Evolutionary conservation across 2,329 filamentous ascomycete genomes (phyloP).

Genomic region (Dothideomycetes sp.): DNA sequence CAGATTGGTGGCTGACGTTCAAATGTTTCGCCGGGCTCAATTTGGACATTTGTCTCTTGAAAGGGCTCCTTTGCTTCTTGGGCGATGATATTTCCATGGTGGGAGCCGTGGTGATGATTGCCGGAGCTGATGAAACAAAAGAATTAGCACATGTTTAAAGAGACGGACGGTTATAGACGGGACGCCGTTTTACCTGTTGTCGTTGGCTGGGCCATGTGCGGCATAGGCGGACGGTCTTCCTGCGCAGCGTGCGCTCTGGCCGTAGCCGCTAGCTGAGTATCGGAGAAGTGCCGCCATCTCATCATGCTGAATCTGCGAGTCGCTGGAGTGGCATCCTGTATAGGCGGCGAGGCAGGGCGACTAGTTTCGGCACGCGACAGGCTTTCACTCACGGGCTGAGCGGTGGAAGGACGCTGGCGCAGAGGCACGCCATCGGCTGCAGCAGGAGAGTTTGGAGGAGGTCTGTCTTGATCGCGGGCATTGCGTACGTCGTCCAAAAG

Average conservation of each 20-base stretch:
- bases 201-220: constrained; percentile 25
- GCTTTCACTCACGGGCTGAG: constrained; percentile 4
- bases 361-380: constrained; percentile 2
- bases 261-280: constrained; percentile 71
- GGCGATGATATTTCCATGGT: constrained; percentile 41
- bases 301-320: constrained; percentile 54
- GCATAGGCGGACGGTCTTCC: constrained; percentile 40
- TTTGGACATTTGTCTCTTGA: constrained; percentile 22
- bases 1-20: neutral
- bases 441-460: neutral
- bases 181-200: constrained; percentile 11
- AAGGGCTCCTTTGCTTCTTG: constrained; percentile 10
- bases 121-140: constrained; percentile 31
- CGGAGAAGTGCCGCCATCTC: constrained; percentile 83
- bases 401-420: neutral
- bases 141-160: constrained; percentile 4
- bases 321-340: constrained; percentile 8
- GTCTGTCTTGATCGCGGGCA: constrained; percentile 3
- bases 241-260: constrained; percentile 56
- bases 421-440: neutral
- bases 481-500: constrained; percentile 10
- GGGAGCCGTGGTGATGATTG: constrained; percentile 86
- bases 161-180: constrained; percentile 11
- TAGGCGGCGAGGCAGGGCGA: constrained; percentile 9
- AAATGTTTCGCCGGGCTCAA: constrained; percentile 13